These are phyloP conservation scores for Nidularia sp. DNA, from an alignment of 768 basidiomycete genomes.

Conservation along the genomic window DNA sequence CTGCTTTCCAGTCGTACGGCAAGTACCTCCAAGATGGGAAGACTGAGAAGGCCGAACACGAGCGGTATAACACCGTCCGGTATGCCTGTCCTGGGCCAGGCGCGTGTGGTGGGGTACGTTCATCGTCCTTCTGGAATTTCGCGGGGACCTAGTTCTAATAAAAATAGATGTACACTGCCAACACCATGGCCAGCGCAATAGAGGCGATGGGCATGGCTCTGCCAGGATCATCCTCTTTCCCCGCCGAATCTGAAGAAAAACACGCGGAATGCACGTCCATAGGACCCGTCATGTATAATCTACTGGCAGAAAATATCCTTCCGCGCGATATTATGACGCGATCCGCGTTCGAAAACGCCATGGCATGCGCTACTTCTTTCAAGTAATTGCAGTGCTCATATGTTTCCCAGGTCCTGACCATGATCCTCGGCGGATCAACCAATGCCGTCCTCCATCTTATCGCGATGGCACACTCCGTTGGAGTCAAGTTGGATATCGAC, in stretches of 20 bases:
- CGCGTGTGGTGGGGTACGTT: constrained; percentile 91
- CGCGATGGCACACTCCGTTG: constrained; percentile 94
- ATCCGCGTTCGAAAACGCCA: constrained; percentile 95
- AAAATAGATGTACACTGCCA: constrained; percentile 91
- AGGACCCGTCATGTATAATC: constrained; percentile 79
- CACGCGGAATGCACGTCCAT: constrained; percentile 74
- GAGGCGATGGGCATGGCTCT: constrained; percentile 96
- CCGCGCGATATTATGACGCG: constrained; percentile 97
- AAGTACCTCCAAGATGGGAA: constrained; percentile 89
- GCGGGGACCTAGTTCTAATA: not conserved
- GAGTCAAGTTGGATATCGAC: constrained; percentile 81
- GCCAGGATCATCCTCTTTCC: constrained; percentile 96
- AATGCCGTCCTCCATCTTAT: constrained; percentile 97
- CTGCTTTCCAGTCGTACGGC: constrained; percentile 97
- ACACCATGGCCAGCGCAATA: constrained; percentile 95
- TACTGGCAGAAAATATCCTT: constrained; percentile 87
- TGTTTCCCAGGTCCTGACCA: constrained; percentile 75
- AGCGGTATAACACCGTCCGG: constrained; percentile 82
- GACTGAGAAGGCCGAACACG: constrained; percentile 76
- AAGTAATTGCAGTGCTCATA: not conserved
- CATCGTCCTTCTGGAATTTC: not conserved
- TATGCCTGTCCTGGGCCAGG: constrained; percentile 97
- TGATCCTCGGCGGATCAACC: constrained; percentile 97
- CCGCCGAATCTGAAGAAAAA: constrained; percentile 91
- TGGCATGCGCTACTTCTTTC: constrained; percentile 47